Conservation (phyloP, 1,139 yeast species). For the Geotrichum europaeum region DNA sequence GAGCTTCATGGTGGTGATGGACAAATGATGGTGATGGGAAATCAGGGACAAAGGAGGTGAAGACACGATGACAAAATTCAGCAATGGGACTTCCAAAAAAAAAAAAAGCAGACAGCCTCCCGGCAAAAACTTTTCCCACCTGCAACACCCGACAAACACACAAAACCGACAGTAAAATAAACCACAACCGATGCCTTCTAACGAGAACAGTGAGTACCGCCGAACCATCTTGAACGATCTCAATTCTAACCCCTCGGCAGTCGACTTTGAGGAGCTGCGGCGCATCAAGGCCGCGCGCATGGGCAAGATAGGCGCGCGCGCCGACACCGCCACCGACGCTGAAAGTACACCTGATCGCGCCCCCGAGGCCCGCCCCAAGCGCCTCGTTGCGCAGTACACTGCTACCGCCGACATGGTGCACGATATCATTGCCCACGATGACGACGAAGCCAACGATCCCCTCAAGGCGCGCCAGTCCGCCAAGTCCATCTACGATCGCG, state of each 20-base stretch:
- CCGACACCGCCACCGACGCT: background rate
- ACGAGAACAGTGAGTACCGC: background rate
- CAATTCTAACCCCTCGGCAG: background rate
- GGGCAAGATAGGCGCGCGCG: slow-evolving; percentile 1
- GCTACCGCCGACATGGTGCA: slow-evolving; percentile 29
- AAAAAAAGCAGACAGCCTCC: background rate
- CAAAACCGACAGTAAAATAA: background rate
- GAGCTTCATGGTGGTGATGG: background rate
- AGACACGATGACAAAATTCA: background rate
- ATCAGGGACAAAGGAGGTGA: background rate
- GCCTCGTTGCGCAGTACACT: slow-evolving; percentile 32
- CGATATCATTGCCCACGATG: slow-evolving; percentile 35
- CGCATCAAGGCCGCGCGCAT: slow-evolving; percentile 10
- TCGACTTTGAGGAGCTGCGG: slow-evolving; percentile 11
- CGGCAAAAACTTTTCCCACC: background rate
- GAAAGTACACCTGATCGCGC: slow-evolving; percentile 2
- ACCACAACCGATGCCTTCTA: background rate
- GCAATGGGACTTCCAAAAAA: background rate
- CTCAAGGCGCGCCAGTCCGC: slow-evolving; percentile 32
- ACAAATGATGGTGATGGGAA: background rate
- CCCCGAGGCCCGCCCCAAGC: slow-evolving; percentile 9
- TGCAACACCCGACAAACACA: background rate
- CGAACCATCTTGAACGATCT: background rate
- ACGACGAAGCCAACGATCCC: slow-evolving; percentile 31
- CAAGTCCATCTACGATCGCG: slow-evolving; percentile 35